Percentiles rank a stretch among this genome's conserved stretches.
These are phyloP conservation scores for Paratinospora sagittata DNA, from an alignment of 164 flowering plant species.

Conservation along the genomic window DNA sequence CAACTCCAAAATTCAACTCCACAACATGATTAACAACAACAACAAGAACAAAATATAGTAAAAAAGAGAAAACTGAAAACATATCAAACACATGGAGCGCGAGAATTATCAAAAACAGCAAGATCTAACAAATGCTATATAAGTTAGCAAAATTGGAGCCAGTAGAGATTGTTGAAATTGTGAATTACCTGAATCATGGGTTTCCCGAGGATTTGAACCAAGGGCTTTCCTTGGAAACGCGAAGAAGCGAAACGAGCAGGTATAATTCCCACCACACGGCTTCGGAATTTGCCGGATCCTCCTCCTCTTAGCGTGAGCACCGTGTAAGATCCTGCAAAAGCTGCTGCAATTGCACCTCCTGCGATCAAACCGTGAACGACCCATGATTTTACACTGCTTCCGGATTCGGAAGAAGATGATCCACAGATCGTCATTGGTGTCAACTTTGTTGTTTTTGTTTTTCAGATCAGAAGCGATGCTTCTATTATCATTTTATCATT, in stretches of 20 bases:
- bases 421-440: conserved; percentile 27
- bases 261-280: conserved; percentile 74
- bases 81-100: neutral
- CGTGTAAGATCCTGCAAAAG: conserved; percentile 38
- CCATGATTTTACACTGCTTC: conserved; percentile 38
- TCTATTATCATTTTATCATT: too few species aligned
- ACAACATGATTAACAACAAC: too few species aligned
- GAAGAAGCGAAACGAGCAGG: conserved; percentile 87
- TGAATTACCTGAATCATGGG: conserved; percentile 84
- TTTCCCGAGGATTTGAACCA: conserved; percentile 81
- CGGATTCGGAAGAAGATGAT: conserved; percentile 24
- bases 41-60: too few species aligned
- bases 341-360: conserved; percentile 57
- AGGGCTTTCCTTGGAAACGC: conserved; percentile 76
- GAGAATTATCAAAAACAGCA: neutral
- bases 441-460: too few species aligned
- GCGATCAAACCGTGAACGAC: conserved; percentile 52
- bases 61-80: neutral
- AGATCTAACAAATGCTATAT: neutral
- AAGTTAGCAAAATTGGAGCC: neutral
- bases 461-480: too few species aligned
- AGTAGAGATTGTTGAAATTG: neutral
- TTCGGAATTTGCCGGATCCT: conserved; percentile 46
- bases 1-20: too few species aligned
- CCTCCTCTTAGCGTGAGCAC: conserved; percentile 28